Evolutionary conservation across 176 grass and related monocot species (phyloP).

Genomic region (Musa beccarii): DNA sequence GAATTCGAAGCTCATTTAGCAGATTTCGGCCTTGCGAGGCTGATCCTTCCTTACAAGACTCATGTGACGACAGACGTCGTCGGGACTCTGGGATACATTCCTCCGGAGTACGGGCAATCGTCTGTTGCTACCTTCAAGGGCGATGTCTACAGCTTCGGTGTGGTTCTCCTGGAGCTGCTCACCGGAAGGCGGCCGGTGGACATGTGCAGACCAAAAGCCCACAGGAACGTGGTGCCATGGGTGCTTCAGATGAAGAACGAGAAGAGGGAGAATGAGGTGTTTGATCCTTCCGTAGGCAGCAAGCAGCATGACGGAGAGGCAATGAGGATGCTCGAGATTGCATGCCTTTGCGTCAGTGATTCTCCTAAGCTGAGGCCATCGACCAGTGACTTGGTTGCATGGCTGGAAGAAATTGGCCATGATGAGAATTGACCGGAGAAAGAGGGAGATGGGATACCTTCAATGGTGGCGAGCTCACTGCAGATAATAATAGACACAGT

Average conservation of each 20-base stretch:
- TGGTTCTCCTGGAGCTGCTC: constrained; percentile 83
- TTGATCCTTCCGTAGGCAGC: constrained; percentile 45
- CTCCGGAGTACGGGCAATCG: constrained; percentile 82
- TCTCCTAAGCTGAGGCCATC: constrained; percentile 67
- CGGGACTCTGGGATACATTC: constrained; percentile 89
- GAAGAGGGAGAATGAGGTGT: constrained; percentile 57
- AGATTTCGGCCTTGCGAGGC: constrained; percentile 81
- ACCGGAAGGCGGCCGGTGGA: constrained; percentile 80
- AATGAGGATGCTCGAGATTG: constrained; percentile 60
- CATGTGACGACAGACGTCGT: constrained; percentile 94
- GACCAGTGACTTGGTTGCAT: constrained; percentile 50
- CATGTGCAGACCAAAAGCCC: constrained; percentile 67
- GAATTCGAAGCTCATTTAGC: constrained; percentile 82
- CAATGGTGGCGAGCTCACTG: too few relatives aligned
- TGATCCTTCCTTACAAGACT: constrained; percentile 58
- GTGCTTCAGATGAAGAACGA: constrained; percentile 80
- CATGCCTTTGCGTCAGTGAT: constrained; percentile 57
- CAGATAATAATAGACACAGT: too few relatives aligned
- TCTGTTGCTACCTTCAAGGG: constrained; percentile 85
- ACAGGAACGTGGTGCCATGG: constrained; percentile 81
- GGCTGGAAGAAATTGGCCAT: constrained; percentile 59
- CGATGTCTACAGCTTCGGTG: constrained; percentile 92
- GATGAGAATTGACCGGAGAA: background rate
- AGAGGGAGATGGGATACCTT: too few relatives aligned
- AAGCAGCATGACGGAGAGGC: constrained; percentile 29